These are phyloP conservation scores for Vachellia collinsii DNA, from an alignment of 306 rosid species.

Conservation along the genomic window DNA sequence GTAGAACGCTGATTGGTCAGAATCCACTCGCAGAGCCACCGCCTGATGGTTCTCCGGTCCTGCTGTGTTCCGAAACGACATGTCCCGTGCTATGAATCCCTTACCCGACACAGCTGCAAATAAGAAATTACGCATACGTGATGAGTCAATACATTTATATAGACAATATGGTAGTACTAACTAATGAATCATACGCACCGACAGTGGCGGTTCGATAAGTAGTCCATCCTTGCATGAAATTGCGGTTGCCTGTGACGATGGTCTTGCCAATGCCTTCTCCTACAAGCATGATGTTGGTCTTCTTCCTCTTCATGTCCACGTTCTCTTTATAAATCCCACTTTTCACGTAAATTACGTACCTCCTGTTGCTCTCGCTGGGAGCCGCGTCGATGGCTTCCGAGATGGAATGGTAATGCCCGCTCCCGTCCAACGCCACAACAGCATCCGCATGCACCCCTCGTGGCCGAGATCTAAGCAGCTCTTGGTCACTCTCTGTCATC, in stretches of 20 bases:
- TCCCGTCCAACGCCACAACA: conserved; percentile 83
- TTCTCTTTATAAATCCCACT: conserved; percentile 81
- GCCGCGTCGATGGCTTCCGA: conserved; percentile 79
- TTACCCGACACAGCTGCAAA: conserved; percentile 72
- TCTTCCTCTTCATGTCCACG: conserved; percentile 79
- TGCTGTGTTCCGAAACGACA: conserved; percentile 75
- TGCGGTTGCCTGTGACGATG: conserved; percentile 65
- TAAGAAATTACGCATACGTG: neutral
- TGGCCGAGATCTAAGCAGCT: conserved; percentile 52
- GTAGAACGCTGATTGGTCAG: conserved; percentile 84
- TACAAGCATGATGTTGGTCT: conserved; percentile 76
- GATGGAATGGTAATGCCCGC: conserved; percentile 69
- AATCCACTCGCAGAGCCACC: conserved; percentile 83
- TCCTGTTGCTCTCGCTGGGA: conserved; percentile 59
- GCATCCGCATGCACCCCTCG: conserved; percentile 52
- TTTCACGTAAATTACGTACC: conserved; percentile 73
- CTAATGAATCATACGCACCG: conserved; percentile 43
- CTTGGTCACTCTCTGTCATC: conserved; percentile 70
- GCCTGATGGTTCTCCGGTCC: conserved; percentile 75
- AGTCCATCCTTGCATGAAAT: conserved; percentile 98
- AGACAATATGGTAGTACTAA: too few relatives aligned
- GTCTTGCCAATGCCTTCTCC: conserved; percentile 93
- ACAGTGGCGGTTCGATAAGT: conserved; percentile 93
- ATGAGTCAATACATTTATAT: neutral
- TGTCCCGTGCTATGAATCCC: conserved; percentile 80